Conservation (phyloP, 805 yeast genomes). For the Candida nemodendra region DNA sequence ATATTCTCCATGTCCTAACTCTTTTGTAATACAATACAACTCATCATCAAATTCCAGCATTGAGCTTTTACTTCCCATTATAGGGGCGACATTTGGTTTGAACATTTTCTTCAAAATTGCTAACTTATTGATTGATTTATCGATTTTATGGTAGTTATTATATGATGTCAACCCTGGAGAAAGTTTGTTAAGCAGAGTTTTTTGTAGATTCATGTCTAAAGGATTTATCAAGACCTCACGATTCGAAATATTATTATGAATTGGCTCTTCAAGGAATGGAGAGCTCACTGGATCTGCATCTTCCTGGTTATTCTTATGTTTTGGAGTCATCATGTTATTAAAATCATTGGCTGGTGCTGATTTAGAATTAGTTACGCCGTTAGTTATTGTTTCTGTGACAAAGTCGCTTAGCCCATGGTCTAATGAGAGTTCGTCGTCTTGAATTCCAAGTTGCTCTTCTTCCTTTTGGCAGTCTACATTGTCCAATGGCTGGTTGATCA, state of each 20-base stretch:
- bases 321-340: not conserved
- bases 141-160: slow-evolving; percentile 25
- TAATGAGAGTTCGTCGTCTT: slow-evolving; percentile 10
- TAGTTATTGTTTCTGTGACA: slow-evolving; percentile 48
- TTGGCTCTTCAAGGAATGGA: slow-evolving; percentile 42
- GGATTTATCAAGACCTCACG: slow-evolving; percentile 34
- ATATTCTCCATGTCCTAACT: slow-evolving; percentile 79
- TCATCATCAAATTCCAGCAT: slow-evolving; percentile 45
- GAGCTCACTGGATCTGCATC: slow-evolving; percentile 38
- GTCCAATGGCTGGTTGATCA: slow-evolving; percentile 61
- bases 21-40: slow-evolving; percentile 47
- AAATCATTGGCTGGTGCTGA: slow-evolving; percentile 28
- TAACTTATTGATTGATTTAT: slow-evolving; percentile 13
- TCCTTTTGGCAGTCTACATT: slow-evolving; percentile 28
- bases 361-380: slow-evolving; percentile 15
- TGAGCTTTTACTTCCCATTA: slow-evolving; percentile 35
- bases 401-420: slow-evolving; percentile 34
- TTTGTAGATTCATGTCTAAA: slow-evolving; percentile 40
- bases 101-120: slow-evolving; percentile 17
- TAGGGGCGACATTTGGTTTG: slow-evolving; percentile 19
- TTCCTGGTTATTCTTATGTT: slow-evolving; percentile 4
- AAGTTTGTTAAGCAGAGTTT: slow-evolving; percentile 37
- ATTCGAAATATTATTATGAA: slow-evolving; percentile 1
- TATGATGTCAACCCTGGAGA: slow-evolving; percentile 23
- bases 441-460: slow-evolving; percentile 11